Base-by-base conservation (phyloP, 116 monocot species). In the Zostera marina region DNA sequence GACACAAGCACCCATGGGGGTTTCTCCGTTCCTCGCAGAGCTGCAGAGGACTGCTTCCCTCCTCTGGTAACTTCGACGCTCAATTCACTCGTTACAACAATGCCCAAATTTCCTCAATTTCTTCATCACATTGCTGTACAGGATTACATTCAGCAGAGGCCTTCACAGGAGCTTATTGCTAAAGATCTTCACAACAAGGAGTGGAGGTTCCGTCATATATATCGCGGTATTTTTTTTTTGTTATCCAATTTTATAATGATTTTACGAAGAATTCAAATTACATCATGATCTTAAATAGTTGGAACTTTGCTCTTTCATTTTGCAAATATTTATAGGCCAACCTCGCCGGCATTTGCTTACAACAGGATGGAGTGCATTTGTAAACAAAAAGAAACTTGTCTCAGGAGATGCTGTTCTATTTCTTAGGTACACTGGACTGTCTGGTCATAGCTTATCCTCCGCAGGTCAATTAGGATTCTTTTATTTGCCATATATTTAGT, bases 1-100 rank as follows among this genome's bases (percentile, higher is more conserved):
- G 94, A 94, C 56, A 94, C 94, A 0, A 94, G 94, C 67, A 96
- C 89, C 0, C 96, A 96, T 70, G 96, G 96, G 6, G 96, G 96
- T 8, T 96, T 96, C 71, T 96, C 96, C 59, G 89, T 96, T 40
- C 96, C 96, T 41, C 82, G 96, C 4, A 70, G 89, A 42, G 96
- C 96, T 58, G 96, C 96, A 19, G 96, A 96, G 63, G 96, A 96
- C 53, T 96, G 89, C 45, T 96, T 96, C 43, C 88, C 93, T 65
- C 93, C 88, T 3, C 63, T 94, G 93, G 93, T 94, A 79, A 22
- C 17, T 51, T 52, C 8, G 22, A 25, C 6, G n/a, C 19, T 24
- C 25, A 0, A 7, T 24, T 46, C 13, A 1, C 4, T 24, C 23
- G 16, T 11, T n/a, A 41, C 13, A 42, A n/a, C 11, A 42, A 15